Conservation (phyloP, 2,329 filamentous ascomycete species). For the Saccharata proteae region DNA sequence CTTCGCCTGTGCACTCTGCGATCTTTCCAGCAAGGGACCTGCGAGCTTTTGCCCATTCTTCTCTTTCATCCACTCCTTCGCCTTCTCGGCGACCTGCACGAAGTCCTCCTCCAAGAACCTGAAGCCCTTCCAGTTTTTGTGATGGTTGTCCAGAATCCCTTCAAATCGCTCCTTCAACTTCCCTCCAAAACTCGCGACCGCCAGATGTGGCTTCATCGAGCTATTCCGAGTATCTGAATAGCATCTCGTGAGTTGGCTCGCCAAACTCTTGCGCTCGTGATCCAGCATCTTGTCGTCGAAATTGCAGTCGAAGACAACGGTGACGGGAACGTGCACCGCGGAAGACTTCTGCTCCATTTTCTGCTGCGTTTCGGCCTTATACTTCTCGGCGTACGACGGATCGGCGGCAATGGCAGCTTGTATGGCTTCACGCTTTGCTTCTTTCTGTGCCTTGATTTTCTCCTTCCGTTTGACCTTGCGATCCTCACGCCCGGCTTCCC, state of each 20-base stretch:
- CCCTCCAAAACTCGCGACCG: constrained; percentile 67
- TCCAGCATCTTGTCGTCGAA: constrained; percentile 86
- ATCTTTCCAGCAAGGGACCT: constrained; percentile 36
- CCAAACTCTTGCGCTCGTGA: constrained; percentile 72
- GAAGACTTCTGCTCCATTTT: constrained; percentile 15
- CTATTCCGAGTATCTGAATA: constrained; percentile 79
- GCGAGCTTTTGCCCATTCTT: constrained; percentile 46
- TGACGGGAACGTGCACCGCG: constrained; percentile 55
- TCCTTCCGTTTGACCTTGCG: constrained; percentile 48
- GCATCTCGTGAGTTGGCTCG: constrained; percentile 69
- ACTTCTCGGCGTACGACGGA: constrained; percentile 10
- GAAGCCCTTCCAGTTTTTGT: constrained; percentile 70
- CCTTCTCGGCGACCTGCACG: constrained; percentile 51
- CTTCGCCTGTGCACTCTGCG: background rate
- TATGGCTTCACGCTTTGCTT: constrained; percentile 34
- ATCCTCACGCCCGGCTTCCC: constrained; percentile 56
- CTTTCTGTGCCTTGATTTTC: constrained; percentile 40
- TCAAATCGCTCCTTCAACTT: constrained; percentile 68
- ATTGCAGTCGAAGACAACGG: constrained; percentile 78
- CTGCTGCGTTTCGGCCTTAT: constrained; percentile 12
- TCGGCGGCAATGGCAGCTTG: constrained; percentile 16
- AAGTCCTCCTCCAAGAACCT: constrained; percentile 66
- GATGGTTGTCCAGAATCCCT: constrained; percentile 55
- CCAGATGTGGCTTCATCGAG: constrained; percentile 56
- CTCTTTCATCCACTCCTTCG: constrained; percentile 55